Evolutionary conservation across 345 rosid species (phyloP).

Genomic region (Syzygium oleosum): DNA sequence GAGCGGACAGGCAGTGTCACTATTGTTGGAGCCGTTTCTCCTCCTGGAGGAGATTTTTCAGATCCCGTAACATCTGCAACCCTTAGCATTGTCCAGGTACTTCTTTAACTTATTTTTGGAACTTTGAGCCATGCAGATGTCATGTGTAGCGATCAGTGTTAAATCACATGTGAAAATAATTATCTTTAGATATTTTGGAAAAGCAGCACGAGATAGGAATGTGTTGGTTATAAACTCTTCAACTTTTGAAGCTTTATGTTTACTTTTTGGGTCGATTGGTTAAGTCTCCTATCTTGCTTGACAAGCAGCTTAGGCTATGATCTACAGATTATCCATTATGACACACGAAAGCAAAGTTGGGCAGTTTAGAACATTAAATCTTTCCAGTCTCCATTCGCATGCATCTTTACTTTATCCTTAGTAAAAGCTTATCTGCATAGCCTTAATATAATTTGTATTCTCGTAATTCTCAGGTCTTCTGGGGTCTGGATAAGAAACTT

Average conservation of each 20-base stretch:
- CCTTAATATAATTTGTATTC: background rate
- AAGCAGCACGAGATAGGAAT: background rate
- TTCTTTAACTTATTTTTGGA: background rate
- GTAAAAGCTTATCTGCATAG: background rate
- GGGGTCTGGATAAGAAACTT: conserved; percentile 99
- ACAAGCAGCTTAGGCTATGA: background rate
- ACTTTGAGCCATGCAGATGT: background rate
- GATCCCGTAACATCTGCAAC: conserved; percentile 99
- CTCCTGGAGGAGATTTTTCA: conserved; percentile 99
- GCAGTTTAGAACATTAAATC: background rate
- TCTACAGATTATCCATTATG: background rate
- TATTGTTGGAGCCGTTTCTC: conserved; percentile 99
- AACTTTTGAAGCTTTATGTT: background rate
- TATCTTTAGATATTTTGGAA: background rate
- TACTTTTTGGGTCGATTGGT: background rate
- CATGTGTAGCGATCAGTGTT: background rate
- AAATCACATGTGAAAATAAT: background rate
- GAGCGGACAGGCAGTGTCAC: conserved; percentile 99
- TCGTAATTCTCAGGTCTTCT: conserved; percentile 71
- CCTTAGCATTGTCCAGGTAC: conserved; percentile 98
- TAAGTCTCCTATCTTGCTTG: background rate
- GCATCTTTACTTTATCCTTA: background rate
- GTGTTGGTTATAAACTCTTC: background rate
- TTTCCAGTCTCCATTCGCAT: background rate
- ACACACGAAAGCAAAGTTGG: background rate